Evolutionary conservation across 768 basidiomycete genomes (phyloP).

Genomic region (Calocera cornea): DNA sequence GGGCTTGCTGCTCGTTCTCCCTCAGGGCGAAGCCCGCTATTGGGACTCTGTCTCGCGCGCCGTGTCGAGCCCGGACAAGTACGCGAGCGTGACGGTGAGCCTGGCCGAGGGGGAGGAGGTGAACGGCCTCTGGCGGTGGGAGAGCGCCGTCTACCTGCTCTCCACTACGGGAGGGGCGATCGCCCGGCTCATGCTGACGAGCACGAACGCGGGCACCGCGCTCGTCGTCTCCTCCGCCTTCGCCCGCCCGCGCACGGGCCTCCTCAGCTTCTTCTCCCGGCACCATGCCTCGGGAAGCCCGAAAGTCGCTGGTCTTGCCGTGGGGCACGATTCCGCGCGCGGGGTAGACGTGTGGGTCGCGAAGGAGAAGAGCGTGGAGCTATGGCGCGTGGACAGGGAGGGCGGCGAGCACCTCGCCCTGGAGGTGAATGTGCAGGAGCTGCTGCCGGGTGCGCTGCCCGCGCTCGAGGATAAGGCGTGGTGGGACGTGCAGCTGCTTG

Average conservation of each 20-base stretch:
- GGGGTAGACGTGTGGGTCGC: conserved; percentile 12
- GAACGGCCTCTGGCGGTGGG: conserved; percentile 8
- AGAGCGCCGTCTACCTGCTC: neutral
- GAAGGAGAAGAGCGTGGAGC: conserved; percentile 15
- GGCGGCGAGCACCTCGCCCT: neutral
- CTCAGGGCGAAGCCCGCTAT: conserved; percentile 58
- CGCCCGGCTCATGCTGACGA: neutral
- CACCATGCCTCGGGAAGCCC: conserved; percentile 5
- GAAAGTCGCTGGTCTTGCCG: neutral
- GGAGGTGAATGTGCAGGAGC: conserved; percentile 3
- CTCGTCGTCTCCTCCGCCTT: conserved; percentile 16
- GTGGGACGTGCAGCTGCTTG: neutral
- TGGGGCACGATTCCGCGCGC: neutral
- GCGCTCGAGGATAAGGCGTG: neutral
- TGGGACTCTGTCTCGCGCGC: conserved; percentile 61
- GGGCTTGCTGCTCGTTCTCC: conserved; percentile 66
- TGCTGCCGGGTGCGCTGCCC: neutral
- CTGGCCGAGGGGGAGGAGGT: conserved; percentile 21
- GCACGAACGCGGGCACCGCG: conserved; percentile 16
- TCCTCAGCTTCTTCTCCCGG: conserved; percentile 20
- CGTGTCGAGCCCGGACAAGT: conserved; percentile 25
- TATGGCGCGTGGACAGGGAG: conserved; percentile 11
- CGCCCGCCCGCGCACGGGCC: conserved; percentile 21
- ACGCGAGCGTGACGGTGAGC: conserved; percentile 12
- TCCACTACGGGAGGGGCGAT: conserved; percentile 6